These are phyloP conservation scores for Lenzites betulinus DNA, from an alignment of 768 basidiomycete genomes.

Conservation along the genomic window DNA sequence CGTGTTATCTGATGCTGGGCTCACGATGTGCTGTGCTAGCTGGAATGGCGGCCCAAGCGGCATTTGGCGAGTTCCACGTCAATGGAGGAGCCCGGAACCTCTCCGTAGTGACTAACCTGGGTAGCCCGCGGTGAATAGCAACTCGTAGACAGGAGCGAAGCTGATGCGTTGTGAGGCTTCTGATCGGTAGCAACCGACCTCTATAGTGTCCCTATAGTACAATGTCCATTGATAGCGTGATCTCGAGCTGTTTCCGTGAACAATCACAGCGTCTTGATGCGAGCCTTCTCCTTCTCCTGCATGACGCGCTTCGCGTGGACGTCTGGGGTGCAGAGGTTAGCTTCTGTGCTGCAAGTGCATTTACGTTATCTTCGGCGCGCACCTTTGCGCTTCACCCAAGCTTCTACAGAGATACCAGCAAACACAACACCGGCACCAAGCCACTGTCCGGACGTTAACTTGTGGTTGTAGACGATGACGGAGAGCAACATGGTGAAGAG, in stretches of 20 bases:
- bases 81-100: neutral
- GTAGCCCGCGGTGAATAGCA: too few species aligned
- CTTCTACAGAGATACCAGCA: slow-evolving; percentile 93
- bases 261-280: slow-evolving; percentile 71
- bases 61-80: neutral
- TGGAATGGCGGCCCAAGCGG: neutral
- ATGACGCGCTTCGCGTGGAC: slow-evolving; percentile 79
- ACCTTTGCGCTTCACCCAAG: slow-evolving; percentile 89
- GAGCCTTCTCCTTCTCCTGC: slow-evolving; percentile 82
- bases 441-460: slow-evolving; percentile 86
- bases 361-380: neutral
- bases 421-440: slow-evolving; percentile 90
- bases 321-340: slow-evolving; percentile 43
- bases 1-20: neutral
- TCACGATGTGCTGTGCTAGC: neutral
- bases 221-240: neutral
- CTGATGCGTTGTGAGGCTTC: too few species aligned
- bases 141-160: too few species aligned
- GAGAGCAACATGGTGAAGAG: slow-evolving; percentile 98
- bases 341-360: too few species aligned
- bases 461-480: slow-evolving; percentile 89
- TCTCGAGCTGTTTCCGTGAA: neutral
- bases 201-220: neutral
- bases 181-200: neutral
- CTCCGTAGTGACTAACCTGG: neutral